Evolutionary conservation across 1,284 basidiomycete species (phyloP), one percentile per base, ranked within the genome.

Genomic region (Moesziomyces antarcticus): DNA sequence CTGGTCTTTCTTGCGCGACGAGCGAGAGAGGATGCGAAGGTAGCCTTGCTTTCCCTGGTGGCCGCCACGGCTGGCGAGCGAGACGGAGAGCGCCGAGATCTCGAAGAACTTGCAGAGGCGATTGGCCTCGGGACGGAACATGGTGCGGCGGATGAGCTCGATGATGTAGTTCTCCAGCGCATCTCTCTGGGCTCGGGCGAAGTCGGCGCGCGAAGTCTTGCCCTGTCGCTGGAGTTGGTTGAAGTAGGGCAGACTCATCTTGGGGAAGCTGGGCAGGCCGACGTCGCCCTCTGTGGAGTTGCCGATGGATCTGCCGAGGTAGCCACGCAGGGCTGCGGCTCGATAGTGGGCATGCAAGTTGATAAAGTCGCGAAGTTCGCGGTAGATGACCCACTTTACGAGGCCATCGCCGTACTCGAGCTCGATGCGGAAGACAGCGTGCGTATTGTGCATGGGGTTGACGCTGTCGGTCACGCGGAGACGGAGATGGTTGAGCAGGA

Each of bases 391-490:
- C 96, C 97, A 99, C 30, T 70, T 63, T 60, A 91, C 90, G 4
- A 91, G 91, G n/a, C 93, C 93, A 74, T 97, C 94, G 1, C 93
- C 96, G 82, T 99, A 98, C 85, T 97, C 93, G 85, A 95, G 96
- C 85, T 97, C 94, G 75, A 97, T 94, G 20, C 93, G 89, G 84
- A 95, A 97, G 3, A 94, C 90, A 5, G 92, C 89, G 79, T 92
- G 93, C 54, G 89, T 87, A 33, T 89, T 88, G 78, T 92, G 89
- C 71, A 92, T 86, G 4, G 93, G 91, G 85, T 95, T 90, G 51
- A 96, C 84, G 72, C 92, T 92, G 85, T 95, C 93, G 78, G 91
- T 93, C 58, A 96, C 89, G 10, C 91, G 89, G 60, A 95, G 90
- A 54, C 91, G 90, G 33, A 97, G 86, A 49, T 93, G 90, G 81